phyloP scores from a whole-genome alignment of 2,329 filamentous ascomycete genomes.

The Colletotrichum trifolii region DNA sequence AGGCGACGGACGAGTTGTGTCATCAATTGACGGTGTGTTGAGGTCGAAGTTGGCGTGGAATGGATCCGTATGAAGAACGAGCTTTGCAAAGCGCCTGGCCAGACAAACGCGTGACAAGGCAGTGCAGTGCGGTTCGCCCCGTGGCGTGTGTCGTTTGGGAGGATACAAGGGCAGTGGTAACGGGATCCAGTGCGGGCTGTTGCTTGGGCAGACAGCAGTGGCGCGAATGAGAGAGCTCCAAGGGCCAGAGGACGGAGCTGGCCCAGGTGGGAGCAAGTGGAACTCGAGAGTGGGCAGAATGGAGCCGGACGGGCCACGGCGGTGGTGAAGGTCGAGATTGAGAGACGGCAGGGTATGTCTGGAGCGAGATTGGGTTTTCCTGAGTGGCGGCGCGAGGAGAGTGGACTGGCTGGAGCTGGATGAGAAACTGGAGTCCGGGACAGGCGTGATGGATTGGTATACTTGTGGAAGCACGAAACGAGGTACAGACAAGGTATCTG shows the following conservation, averaged over 20 bases:
- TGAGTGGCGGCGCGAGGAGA: conserved; percentile 21
- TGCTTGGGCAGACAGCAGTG: neutral
- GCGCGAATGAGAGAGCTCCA: conserved; percentile 13
- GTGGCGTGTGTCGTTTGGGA: conserved; percentile 34
- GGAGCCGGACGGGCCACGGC: conserved; percentile 8
- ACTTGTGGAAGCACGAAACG: neutral
- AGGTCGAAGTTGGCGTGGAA: conserved; percentile 20
- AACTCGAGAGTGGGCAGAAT: conserved; percentile 4
- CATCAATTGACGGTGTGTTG: conserved; percentile 31
- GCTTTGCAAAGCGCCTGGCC: conserved; percentile 30
- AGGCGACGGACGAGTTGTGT: conserved; percentile 16
- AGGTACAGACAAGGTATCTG: conserved; percentile 3
- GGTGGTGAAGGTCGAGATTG: conserved; percentile 11
- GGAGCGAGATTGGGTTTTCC: conserved; percentile 26
- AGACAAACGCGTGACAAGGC: conserved; percentile 34
- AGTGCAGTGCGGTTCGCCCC: conserved; percentile 30
- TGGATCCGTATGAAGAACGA: conserved; percentile 20
- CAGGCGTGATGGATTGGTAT: conserved; percentile 2
- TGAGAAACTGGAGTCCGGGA: neutral
- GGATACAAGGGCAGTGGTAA: conserved; percentile 14
- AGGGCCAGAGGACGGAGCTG: conserved; percentile 6
- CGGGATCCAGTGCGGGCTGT: conserved; percentile 21
- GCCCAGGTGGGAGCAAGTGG: conserved; percentile 8
- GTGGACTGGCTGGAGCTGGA: neutral
- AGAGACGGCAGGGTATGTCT: conserved; percentile 18